phyloP scores from a whole-genome alignment of 108 stramenopile genomes.

The Conticribra weissflogii region DNA sequence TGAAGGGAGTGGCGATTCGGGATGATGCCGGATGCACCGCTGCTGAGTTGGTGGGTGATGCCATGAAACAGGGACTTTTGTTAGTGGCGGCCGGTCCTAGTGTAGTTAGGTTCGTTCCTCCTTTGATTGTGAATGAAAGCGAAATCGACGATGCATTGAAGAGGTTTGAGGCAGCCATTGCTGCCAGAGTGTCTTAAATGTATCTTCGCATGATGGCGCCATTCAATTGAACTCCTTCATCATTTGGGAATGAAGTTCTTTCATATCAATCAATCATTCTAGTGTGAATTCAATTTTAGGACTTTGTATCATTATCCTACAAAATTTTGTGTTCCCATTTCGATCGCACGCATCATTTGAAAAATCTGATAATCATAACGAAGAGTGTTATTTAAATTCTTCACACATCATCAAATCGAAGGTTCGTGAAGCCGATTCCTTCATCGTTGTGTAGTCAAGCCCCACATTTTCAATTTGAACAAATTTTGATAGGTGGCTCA shows the following conservation, averaged over 20 bases:
- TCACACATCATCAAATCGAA: too few species aligned
- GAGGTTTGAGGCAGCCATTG: constrained; percentile 80
- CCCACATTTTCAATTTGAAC: too few species aligned
- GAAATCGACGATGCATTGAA: constrained; percentile 81
- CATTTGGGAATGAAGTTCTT: background rate
- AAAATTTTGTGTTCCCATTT: too few species aligned
- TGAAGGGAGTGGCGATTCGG: constrained; percentile 82
- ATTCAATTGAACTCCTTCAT: background rate
- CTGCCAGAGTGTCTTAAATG: constrained; percentile 26
- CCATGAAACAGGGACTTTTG: constrained; percentile 88
- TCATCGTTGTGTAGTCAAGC: too few species aligned
- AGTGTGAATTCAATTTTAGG: too few species aligned
- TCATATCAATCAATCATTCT: constrained; percentile 6
- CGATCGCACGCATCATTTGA: too few species aligned
- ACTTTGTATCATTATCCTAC: too few species aligned
- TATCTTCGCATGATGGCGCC: too few species aligned
- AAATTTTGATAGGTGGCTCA: too few species aligned
- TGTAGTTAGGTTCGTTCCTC: constrained; percentile 96
- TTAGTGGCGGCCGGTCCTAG: constrained; percentile 92
- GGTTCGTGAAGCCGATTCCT: too few species aligned
- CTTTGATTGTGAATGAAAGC: constrained; percentile 82
- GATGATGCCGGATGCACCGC: constrained; percentile 79
- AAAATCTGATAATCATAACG: too few species aligned
- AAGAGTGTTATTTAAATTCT: too few species aligned
- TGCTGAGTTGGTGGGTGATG: constrained; percentile 87